phyloP scores from a whole-genome alignment of 2,329 filamentous ascomycete species.

The Trichoderma lentiforme region DNA sequence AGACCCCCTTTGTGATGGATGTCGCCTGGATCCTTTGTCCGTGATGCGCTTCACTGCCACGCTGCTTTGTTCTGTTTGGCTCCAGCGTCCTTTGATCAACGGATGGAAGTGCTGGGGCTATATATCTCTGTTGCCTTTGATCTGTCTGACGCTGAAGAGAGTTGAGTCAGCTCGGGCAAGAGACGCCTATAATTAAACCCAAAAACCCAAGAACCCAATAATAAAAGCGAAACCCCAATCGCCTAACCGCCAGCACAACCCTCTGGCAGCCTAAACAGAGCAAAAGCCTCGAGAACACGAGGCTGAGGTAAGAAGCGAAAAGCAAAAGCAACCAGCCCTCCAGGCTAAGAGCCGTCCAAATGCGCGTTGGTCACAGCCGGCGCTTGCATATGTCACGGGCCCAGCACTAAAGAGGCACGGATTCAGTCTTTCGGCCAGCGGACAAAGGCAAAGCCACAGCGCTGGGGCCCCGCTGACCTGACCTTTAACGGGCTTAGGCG shows the following conservation, averaged over 20 bases:
- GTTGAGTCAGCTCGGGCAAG: not conserved
- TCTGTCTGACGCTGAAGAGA: not conserved
- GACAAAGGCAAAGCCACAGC: not conserved
- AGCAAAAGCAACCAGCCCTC: not conserved
- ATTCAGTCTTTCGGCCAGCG: conserved; percentile 1
- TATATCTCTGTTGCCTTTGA: not conserved
- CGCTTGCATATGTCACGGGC: not conserved
- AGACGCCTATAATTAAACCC: not conserved
- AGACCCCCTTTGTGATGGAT: not conserved
- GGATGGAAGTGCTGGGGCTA: not conserved
- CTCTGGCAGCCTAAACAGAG: not conserved
- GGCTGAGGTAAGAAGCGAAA: not conserved
- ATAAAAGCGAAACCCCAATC: not conserved
- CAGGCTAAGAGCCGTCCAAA: not conserved
- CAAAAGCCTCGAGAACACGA: not conserved
- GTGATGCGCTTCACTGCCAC: not conserved
- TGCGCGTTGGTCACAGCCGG: conserved; percentile 1
- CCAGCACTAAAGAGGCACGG: not conserved
- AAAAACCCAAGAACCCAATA: not conserved
- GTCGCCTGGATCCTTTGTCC: not conserved
- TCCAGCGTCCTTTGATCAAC: not conserved
- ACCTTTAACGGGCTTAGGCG: not conserved
- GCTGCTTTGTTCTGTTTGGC: not conserved
- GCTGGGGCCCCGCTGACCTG: not conserved
- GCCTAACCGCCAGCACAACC: not conserved